Evolutionary conservation across 2,329 filamentous ascomycete species (phyloP).

Genomic region (Talaromyces piceae): DNA sequence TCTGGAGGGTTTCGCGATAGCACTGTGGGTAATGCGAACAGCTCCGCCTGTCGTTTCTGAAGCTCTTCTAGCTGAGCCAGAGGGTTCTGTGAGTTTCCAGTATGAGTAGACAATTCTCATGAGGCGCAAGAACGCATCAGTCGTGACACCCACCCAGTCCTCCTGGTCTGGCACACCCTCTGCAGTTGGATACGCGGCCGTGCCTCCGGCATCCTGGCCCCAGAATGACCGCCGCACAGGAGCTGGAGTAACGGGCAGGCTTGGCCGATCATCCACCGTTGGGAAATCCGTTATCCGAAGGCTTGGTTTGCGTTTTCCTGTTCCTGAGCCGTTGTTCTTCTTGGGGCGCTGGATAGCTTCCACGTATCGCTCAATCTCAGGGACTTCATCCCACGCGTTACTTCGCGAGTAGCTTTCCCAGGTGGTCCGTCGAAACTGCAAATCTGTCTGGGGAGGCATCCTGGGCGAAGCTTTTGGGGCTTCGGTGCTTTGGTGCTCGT

Average conservation of each 20-base stretch:
- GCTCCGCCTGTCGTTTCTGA: slow-evolving; percentile 41
- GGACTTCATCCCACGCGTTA: slow-evolving; percentile 91
- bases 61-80: slow-evolving; percentile 62
- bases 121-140: slow-evolving; percentile 38
- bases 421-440: slow-evolving; percentile 42
- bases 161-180: slow-evolving; percentile 78
- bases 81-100: slow-evolving; percentile 56
- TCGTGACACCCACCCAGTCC: slow-evolving; percentile 80
- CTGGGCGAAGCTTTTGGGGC: neutral
- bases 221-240: slow-evolving; percentile 38
- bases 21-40: neutral
- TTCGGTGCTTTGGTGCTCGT: no score
- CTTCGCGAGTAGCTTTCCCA: slow-evolving; percentile 65
- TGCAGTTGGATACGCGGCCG: slow-evolving; percentile 57
- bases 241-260: slow-evolving; percentile 82
- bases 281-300: slow-evolving; percentile 82
- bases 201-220: neutral
- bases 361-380: slow-evolving; percentile 82
- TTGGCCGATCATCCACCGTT: slow-evolving; percentile 71
- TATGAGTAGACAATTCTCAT: slow-evolving; percentile 39
- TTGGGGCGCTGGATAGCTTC: slow-evolving; percentile 53
- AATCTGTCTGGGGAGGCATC: slow-evolving; percentile 10
- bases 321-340: slow-evolving; percentile 15
- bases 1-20: neutral
- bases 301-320: slow-evolving; percentile 39